Base-by-base conservation (phyloP, 805 yeast species). In the Candida maesae region DNA sequence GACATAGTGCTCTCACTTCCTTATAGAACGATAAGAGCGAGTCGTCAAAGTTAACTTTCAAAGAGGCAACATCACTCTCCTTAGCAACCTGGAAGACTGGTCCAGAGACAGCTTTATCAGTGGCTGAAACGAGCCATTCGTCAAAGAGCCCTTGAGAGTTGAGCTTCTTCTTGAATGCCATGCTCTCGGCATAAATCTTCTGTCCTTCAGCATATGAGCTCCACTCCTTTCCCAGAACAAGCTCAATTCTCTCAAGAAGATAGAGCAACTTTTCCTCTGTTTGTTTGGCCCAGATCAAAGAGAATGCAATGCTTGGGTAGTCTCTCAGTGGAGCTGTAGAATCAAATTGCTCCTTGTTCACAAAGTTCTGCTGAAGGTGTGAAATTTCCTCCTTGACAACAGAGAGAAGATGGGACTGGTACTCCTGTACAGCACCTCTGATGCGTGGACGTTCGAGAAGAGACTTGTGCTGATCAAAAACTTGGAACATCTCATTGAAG, bases 151-250 rank as follows among this genome's bases (percentile, higher is more conserved):
- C 44, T 20, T 68, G 60, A 0, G 77, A 55, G 36, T 81, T 66
- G 10, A 79, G 59, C 35, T 70, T 74, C 18, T 65, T 60, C n/a
- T 66, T 52, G 35, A 84, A 65, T 0, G 65, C 59, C 2, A 57
- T 50, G 18, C 76, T 68, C 44, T 78, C 85, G 2, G 65, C 58
- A 10, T 72, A 65, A 1, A 91, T 73, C 45, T 72, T 75, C 38
- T 70, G 73, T 0, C 96, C 96, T 38, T 81, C 88, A 2, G 81
- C 73, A 43, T 76, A 78, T 9, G 68, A 61, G 16, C 59, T 63
- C 90, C 90, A 83, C 7, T 78, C 77, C 14, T 66, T 54, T 0
- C 89, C 85, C 7, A 83, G 61, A 4, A 81, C 67, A 11, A 68
- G 58, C 33, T 74, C 77, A 7, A 81, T 59, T 23, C 77, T 66